Percentiles rank a stretch among this genome's conserved stretches.
Conservation (phyloP, 2,329 filamentous ascomycete genomes). For the Epichloe typhina region DNA sequence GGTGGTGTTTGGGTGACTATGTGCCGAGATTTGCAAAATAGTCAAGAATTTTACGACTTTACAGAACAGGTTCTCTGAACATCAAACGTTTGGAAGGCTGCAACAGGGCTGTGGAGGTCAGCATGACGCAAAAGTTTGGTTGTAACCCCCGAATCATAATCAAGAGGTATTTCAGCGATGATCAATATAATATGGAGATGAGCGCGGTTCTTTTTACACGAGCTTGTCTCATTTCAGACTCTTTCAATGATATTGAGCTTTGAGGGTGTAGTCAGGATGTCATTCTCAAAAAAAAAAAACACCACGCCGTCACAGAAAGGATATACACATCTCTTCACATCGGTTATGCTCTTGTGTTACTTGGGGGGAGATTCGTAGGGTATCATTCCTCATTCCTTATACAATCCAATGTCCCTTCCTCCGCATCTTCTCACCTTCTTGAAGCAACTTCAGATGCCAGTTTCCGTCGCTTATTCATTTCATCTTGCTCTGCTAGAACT, state of each 20-base stretch:
- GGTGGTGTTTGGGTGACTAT: too few relatives aligned
- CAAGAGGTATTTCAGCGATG: neutral
- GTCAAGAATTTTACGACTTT: too few relatives aligned
- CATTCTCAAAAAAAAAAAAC: neutral
- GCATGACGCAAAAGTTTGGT: too few relatives aligned
- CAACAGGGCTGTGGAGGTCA: too few relatives aligned
- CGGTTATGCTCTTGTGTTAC: neutral
- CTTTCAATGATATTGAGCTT: too few relatives aligned
- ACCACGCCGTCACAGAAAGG: neutral
- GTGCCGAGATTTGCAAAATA: too few relatives aligned
- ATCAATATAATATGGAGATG: neutral
- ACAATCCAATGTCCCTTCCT: neutral
- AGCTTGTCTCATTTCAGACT: too few relatives aligned
- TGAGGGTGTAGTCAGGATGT: too few relatives aligned
- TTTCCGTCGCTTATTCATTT: conserved; percentile 66
- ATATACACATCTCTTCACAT: neutral
- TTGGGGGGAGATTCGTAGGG: neutral
- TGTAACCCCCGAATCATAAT: neutral
- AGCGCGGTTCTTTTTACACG: too few relatives aligned
- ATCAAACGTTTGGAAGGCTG: too few relatives aligned
- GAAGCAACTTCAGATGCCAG: conserved; percentile 26
- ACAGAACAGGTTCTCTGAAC: too few relatives aligned
- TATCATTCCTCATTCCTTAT: neutral
- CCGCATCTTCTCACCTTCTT: conserved; percentile 3
- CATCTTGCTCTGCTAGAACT: conserved; percentile 77